Base-by-base conservation (phyloP, 306 rosid species). In the Ormosia semicastrata region DNA sequence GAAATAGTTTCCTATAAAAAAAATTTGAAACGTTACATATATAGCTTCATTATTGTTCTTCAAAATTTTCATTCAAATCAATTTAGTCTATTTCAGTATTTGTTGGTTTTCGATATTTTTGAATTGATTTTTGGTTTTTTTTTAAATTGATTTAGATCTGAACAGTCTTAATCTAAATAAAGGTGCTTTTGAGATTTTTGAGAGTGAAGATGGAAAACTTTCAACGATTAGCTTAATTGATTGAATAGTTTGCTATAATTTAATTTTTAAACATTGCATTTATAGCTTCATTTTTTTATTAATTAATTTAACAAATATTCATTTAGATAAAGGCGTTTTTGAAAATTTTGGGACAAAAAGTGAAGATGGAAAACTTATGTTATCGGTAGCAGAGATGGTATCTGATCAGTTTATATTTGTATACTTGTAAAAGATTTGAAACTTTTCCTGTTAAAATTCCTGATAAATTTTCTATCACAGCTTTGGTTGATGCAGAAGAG, bases 401-500 rank as follows among this genome's bases (percentile, higher is more conserved):
- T 81, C 39, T 32, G 74, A 32, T 74, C 52, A 57, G 33, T 41
- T 44, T 53, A 64, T 53, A 56, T 59, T 67, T 56, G 14, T 33
- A 72, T 71, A 54, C 24, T 24, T 24, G 24, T 24, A 24, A 0
- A 24, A 29, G 46, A 33, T 5, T 54, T 87, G 66, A 76, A 70
- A 49, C 49, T 30, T 14, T 65, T 64, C 37, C 24, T 69, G 46
- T 54, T 58, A 6, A 67, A 76, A 47, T 54, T 75, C 47, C 63
- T 82, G 43, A 86, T 59, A 8, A 58, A 64, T 53, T 81, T 58
- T 85, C 11, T 57, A 36, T 75, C 66, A 60, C 92, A 96, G 99
- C 92, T 85, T 96, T 96, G 87, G 98, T 92, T 77, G 99, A 96
- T 82, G 70, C 88, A 79, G 75, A 77, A 88, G 87, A 96, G 86